Percentiles rank a stretch among this genome's conserved stretches.
Evolutionary conservation across 1,139 yeast genomes (phyloP).

Genomic region (Protomyces lactucae-debilis): DNA sequence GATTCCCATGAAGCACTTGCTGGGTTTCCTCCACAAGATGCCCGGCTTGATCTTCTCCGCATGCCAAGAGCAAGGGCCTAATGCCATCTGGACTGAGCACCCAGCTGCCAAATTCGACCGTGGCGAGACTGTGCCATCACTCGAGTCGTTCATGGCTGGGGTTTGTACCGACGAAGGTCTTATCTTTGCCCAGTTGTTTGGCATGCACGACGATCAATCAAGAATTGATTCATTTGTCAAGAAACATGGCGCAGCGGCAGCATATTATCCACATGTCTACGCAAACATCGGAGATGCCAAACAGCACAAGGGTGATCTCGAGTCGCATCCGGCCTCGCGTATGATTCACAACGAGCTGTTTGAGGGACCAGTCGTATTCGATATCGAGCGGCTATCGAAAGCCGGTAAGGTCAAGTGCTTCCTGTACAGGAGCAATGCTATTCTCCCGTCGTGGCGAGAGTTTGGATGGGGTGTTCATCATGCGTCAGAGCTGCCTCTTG

Average conservation of each 20-base stretch:
- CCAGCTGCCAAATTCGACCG: conserved; percentile 11
- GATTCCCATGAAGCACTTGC: background rate
- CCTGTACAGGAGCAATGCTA: conserved; percentile 12
- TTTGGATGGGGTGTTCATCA: conserved; percentile 19
- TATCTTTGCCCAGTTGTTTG: conserved; percentile 13
- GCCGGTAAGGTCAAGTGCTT: conserved; percentile 5
- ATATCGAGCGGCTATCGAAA: conserved; percentile 5
- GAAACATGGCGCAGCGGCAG: conserved; percentile 5
- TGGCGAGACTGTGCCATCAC: conserved; percentile 5
- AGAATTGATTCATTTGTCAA: conserved; percentile 8
- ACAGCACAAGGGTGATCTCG: conserved; percentile 1
- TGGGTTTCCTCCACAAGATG: background rate
- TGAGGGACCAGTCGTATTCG: conserved; percentile 17
- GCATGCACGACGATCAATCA: conserved; percentile 12
- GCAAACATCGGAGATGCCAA: conserved; percentile 10
- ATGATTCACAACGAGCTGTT: conserved; percentile 19
- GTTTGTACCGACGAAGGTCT: conserved; percentile 14
- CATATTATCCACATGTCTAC: background rate
- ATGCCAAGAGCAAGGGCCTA: conserved; percentile 15
- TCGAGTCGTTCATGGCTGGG: conserved; percentile 16
- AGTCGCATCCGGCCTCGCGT: conserved; percentile 13
- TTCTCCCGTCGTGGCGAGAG: conserved; percentile 6
- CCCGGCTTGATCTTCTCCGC: conserved; percentile 17
- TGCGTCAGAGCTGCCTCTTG: conserved; percentile 11
- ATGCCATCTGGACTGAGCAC: conserved; percentile 22